Evolutionary conservation across 73 alveolate genomes (phyloP).

Genomic region (Paramecium primaurelia): DNA sequence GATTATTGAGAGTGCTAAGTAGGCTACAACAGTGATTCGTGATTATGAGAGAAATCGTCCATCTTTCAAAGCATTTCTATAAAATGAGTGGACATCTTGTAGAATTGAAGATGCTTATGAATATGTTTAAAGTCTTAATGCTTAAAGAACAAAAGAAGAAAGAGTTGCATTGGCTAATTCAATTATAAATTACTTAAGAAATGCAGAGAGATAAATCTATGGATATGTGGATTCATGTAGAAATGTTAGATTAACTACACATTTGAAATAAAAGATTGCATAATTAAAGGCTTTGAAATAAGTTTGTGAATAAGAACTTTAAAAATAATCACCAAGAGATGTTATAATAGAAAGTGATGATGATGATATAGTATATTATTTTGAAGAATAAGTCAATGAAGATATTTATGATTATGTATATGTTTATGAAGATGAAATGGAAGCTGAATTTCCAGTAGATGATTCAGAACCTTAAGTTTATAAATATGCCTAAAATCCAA

Average conservation of each 20-base stretch:
- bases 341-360: neutral
- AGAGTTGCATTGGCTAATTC: neutral
- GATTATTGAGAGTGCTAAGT: neutral
- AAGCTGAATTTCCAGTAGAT: neutral
- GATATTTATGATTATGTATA: neutral
- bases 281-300: neutral
- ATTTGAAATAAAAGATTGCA: neutral
- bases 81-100: neutral
- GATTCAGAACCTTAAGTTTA: neutral
- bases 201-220: neutral
- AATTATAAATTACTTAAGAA: neutral
- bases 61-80: neutral
- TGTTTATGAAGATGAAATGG: neutral
- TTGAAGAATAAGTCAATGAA: neutral
- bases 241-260: neutral
- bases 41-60: neutral
- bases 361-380: neutral
- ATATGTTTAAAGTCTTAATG: neutral
- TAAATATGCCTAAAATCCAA: neutral
- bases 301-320: neutral
- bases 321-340: neutral
- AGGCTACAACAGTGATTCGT: neutral
- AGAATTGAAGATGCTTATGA: neutral
- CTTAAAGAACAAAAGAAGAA: neutral
- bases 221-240: constrained; percentile 12